Base-by-base conservation (phyloP, 306 rosid species). In the Pyrus communis region DNA sequence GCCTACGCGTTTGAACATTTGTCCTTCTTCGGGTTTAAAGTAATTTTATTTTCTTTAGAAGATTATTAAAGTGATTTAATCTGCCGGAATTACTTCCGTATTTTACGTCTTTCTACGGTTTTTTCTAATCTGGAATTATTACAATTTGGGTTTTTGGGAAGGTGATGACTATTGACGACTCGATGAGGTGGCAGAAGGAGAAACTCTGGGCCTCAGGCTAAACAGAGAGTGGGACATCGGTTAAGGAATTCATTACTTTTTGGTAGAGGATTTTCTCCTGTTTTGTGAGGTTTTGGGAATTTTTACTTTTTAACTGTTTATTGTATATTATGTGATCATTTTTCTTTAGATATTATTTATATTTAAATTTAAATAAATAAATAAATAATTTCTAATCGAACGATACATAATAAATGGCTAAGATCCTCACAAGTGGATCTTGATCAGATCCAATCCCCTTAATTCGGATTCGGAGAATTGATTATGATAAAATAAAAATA, bases 231-330 rank as follows among this genome's bases (percentile, higher is more conserved):
- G 9, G 40, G 40, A 6, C 40, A 35, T 35, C 40, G 40, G 40
- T 7, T 35, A 35, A 35, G 9, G 40, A 35, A 35, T 35, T 35
- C 40, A 35, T 35, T 35, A 35, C 40, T 35, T 35, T 35, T 35
- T 7, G 40, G 9, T 0, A 6, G 40, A 7, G 9, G 9, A 35
- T 1, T 7, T 35, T 1, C 40, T 35, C 0, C 2, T 0, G 9
- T 2, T 35, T 35, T 35, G 40, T 7, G 40, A 0, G 2, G 7
- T 35, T 35, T 0, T 35, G 7, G 2, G 0, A 7, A 35, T 35
- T 35, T 35, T 35, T 0, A 35, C 0, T 7, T 35, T 1, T 35
- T 35, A 35, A 1, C 0, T 0, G 0, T 7, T 35, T 7, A 35
- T 35, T 0, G 0, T 35, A 35, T 35, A 7, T 35, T 0, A 0